Evolutionary conservation across 139 green algal genomes (phyloP).

Genomic region (Astrephomene gubernaculifera): DNA sequence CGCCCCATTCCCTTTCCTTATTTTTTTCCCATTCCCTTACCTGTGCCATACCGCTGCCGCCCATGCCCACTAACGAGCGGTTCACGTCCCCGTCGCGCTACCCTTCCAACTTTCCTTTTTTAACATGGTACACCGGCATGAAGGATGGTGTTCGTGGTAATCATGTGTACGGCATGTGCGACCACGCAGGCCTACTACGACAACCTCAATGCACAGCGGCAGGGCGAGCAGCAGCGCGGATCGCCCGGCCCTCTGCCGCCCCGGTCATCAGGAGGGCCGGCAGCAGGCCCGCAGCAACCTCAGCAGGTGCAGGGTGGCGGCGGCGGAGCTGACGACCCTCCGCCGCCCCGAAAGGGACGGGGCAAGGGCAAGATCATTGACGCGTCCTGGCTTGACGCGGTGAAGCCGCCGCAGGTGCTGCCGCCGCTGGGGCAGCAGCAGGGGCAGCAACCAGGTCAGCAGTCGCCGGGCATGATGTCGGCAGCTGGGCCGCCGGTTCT

Average conservation of each 20-base stretch:
- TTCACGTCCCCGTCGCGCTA: no score
- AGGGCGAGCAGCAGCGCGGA: conserved; percentile 5
- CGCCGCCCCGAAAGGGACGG: conserved; percentile 11
- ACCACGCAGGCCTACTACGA: conserved; percentile 5
- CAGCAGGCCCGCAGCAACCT: conserved; percentile 6
- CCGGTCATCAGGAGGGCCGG: no score
- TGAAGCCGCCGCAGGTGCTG: conserved; percentile 17
- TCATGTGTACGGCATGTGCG: no score
- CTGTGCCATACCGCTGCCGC: no score
- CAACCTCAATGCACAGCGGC: background rate
- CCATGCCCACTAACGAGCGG: no score
- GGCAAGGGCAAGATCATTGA: conserved; percentile 51
- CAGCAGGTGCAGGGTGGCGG: background rate
- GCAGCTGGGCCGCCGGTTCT: no score
- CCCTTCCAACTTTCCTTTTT: no score
- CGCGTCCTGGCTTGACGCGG: conserved; percentile 53
- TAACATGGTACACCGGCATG: no score
- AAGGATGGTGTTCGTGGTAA: no score
- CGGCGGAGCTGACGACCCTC: background rate
- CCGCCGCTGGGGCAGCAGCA: background rate
- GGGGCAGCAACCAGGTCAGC: no score
- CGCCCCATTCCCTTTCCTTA: background rate
- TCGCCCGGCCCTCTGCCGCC: background rate
- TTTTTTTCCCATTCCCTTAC: background rate
- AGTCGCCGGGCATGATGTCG: no score